Percentiles rank a stretch among this genome's conserved stretches.
Evolutionary conservation across 2,329 filamentous ascomycete genomes (phyloP).

Genomic region (Curvularia lunata): DNA sequence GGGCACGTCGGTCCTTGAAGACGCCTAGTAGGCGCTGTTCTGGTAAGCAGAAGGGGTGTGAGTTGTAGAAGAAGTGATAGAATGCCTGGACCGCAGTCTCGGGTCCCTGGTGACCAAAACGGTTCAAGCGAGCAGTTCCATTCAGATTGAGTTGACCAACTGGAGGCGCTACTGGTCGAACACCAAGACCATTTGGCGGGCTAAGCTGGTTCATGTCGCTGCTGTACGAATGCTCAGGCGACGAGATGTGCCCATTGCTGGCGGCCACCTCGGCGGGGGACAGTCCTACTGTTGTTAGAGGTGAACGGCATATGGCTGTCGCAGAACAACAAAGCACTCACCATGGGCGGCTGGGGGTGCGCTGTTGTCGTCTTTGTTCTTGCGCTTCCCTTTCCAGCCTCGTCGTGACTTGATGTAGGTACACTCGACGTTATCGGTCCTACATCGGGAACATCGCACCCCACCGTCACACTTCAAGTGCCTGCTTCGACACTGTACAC

Average conservation of each 20-base stretch:
- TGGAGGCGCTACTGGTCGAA: slow-evolving; percentile 29
- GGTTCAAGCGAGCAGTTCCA: slow-evolving; percentile 39
- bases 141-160: slow-evolving; percentile 42
- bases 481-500: slow-evolving; percentile 58
- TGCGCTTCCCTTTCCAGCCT: slow-evolving; percentile 56
- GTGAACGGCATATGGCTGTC: background rate
- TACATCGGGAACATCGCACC: slow-evolving; percentile 58
- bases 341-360: slow-evolving; percentile 28
- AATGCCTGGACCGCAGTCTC: slow-evolving; percentile 43
- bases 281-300: slow-evolving; percentile 13
- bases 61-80: slow-evolving; percentile 60
- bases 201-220: slow-evolving; percentile 37
- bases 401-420: slow-evolving; percentile 60
- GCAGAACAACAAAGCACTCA: slow-evolving; percentile 17
- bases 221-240: slow-evolving; percentile 42
- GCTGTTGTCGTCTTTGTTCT: slow-evolving; percentile 45
- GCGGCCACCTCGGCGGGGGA: slow-evolving; percentile 21
- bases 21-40: slow-evolving; percentile 48
- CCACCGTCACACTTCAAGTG: slow-evolving; percentile 62
- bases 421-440: slow-evolving; percentile 54
- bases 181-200: slow-evolving; percentile 29
- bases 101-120: slow-evolving; percentile 37
- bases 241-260: slow-evolving; percentile 35
- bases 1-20: slow-evolving; percentile 50
- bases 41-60: slow-evolving; percentile 64